Evolutionary conservation across 2,329 filamentous ascomycete species (phyloP), one percentile per base, ranked within the genome.

Genomic region (Westerdykella sp.): DNA sequence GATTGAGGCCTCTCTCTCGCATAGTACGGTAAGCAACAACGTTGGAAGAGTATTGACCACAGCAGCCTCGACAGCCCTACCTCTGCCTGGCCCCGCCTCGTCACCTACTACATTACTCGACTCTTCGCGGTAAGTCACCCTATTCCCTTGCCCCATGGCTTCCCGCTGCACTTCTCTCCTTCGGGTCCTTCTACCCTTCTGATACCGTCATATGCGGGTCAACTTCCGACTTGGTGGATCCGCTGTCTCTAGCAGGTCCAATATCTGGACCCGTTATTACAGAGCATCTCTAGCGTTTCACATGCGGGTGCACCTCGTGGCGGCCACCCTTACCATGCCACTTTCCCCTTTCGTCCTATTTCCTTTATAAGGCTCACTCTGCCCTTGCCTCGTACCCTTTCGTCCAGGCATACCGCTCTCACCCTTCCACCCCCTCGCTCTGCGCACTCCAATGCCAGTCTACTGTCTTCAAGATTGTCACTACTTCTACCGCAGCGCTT

Each of bases 401-500:
- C 40, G 39, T 44, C 54, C 18, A 21, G 48, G 49, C 47, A 23
- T 49, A 55, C 43, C 41, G 42, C 46, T 53, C 11, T 28, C 25
- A 28, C 25, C 9, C 25, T 3, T 28, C 7, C 40, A 49, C 51
- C 46, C 42, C 51, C 30, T 44, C 35, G 45, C 44, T 41, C 49
- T 49, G 42, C 42, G 47, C 49, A 71, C 69, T 76, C 74, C 76
- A 73, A 94, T 94, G 87, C 85, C 85, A 74, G 69, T 77, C 59
- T 91, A 87, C 69, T 94, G 75, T 69, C 74, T 87, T 45, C 84
- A 93, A 76, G 85, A 94, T 69, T 94, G 86, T 62, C 87, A 94
- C 67, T 94, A 94, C 72, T 94, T 95, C 72, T 93, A 87, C 74
- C 87, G 87, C 75, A 94, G 84, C 69, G 85, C 87, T 64, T 73